Conservation (phyloP, 2,329 filamentous ascomycete genomes). For the Clarireedia paspali region DNA sequence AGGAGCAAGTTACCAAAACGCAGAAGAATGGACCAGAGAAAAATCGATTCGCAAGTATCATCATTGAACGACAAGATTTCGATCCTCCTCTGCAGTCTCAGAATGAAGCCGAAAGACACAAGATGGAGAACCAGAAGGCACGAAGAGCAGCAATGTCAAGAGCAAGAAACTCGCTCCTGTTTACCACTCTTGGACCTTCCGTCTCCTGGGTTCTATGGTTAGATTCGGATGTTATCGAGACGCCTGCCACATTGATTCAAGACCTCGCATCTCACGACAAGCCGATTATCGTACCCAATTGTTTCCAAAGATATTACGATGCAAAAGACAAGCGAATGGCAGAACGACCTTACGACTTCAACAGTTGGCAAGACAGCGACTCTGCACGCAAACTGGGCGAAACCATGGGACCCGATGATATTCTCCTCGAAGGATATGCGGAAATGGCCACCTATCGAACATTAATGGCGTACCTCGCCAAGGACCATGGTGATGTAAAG, state of each 20-base stretch:
- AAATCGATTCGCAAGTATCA: slow-evolving; percentile 83
- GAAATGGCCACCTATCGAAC: slow-evolving; percentile 89
- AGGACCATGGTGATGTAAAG: slow-evolving; percentile 47
- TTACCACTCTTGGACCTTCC: slow-evolving; percentile 83
- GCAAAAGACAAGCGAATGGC: slow-evolving; percentile 58
- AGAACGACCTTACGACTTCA: slow-evolving; percentile 89
- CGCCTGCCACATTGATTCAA: slow-evolving; percentile 76
- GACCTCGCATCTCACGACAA: slow-evolving; percentile 84
- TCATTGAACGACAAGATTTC: slow-evolving; percentile 92
- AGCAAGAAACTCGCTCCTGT: slow-evolving; percentile 87
- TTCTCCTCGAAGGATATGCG: slow-evolving; percentile 85
- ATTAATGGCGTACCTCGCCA: slow-evolving; percentile 79
- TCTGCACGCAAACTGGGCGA: slow-evolving; percentile 67
- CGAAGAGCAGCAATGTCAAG: slow-evolving; percentile 86
- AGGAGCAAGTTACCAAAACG: slow-evolving; percentile 77
- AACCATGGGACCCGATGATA: slow-evolving; percentile 84
- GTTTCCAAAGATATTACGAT: slow-evolving; percentile 81
- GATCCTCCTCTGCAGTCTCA: slow-evolving; percentile 75
- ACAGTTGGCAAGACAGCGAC: slow-evolving; percentile 91
- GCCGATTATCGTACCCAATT: slow-evolving; percentile 90
- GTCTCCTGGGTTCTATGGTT: slow-evolving; percentile 98
- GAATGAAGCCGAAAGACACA: slow-evolving; percentile 82
- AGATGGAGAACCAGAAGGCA: slow-evolving; percentile 80
- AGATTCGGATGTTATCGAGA: slow-evolving; percentile 86
- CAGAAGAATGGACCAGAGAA: slow-evolving; percentile 70